A percentile compares a stretch with the other conserved stretches of the same genome.
Evolutionary conservation across 1,284 basidiomycete genomes (phyloP).

Genomic region (Apiotrichum domesticum): DNA sequence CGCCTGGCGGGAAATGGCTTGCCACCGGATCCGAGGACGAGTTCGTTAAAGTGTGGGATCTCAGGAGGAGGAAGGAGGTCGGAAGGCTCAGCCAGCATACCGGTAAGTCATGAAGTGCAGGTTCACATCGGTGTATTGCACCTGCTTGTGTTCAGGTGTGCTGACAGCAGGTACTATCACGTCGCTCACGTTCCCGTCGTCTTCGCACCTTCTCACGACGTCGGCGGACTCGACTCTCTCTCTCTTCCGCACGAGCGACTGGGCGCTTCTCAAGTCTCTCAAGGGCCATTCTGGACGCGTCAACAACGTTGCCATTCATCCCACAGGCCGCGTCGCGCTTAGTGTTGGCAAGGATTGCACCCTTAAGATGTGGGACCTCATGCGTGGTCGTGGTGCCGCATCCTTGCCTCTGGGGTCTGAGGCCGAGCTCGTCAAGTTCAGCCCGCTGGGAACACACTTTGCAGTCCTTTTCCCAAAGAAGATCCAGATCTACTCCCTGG

Average conservation of each 20-base stretch:
- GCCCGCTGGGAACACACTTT: conserved; percentile 65
- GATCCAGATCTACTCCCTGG: conserved; percentile 48
- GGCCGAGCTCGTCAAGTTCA: conserved; percentile 82
- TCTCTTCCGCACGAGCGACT: conserved; percentile 86
- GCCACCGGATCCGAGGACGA: conserved; percentile 93
- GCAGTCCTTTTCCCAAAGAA: conserved; percentile 67
- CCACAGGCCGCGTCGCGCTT: conserved; percentile 81
- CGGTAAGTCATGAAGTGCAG: conserved; percentile 53
- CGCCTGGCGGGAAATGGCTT: conserved; percentile 89
- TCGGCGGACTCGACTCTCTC: conserved; percentile 85
- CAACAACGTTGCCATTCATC: conserved; percentile 84
- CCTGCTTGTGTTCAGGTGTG: background rate
- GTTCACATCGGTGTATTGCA: too few species aligned
- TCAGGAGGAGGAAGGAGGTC: conserved; percentile 81
- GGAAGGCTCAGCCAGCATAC: conserved; percentile 88
- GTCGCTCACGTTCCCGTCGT: conserved; percentile 76
- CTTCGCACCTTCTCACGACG: conserved; percentile 80
- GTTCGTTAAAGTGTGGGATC: conserved; percentile 95
- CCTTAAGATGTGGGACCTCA: conserved; percentile 96
- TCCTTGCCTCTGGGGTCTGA: conserved; percentile 83
- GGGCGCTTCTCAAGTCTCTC: conserved; percentile 78
- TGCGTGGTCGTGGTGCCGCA: conserved; percentile 83
- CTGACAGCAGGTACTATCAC: conserved; percentile 72
- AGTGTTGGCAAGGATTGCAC: conserved; percentile 86
- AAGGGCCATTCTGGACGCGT: conserved; percentile 91